Evolutionary conservation across 345 rosid genomes (phyloP).

Genomic region (Citrus unshiu): DNA sequence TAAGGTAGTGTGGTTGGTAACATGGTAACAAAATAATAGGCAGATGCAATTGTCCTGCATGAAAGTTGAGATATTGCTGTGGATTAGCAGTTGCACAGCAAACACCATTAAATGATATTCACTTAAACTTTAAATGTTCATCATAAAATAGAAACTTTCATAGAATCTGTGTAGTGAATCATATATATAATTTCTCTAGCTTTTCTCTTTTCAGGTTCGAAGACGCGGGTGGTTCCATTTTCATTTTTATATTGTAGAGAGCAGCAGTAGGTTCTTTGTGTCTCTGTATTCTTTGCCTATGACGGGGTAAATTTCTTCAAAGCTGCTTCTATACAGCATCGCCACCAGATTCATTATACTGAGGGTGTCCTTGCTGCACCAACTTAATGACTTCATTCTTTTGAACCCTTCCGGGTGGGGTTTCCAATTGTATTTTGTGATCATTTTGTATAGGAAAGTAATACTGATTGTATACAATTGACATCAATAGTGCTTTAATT

Average conservation of each 20-base stretch:
- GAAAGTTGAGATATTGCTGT: not conserved
- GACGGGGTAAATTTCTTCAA: not conserved
- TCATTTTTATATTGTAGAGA: not conserved
- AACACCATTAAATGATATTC: not conserved
- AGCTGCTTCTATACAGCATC: not conserved
- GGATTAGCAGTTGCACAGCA: not conserved
- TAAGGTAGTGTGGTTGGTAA: not conserved
- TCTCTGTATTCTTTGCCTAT: not conserved
- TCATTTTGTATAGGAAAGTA: not conserved
- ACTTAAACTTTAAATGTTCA: not conserved
- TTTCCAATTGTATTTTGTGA: conserved; percentile 1
- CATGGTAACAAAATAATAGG: not conserved
- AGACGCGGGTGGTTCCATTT: not conserved
- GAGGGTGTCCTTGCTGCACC: not conserved
- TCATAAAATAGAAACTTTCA: not conserved
- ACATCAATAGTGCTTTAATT: not conserved
- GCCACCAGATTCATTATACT: conserved; percentile 6
- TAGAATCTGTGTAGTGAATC: not conserved
- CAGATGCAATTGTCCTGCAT: not conserved
- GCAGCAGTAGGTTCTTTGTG: not conserved
- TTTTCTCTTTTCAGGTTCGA: not conserved
- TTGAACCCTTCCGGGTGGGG: conserved; percentile 22
- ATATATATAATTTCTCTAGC: not conserved
- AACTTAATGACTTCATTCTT: conserved; percentile 22
- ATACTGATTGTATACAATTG: not conserved